Percentiles rank a stretch among this genome's conserved stretches.
Conservation (phyloP, 805 yeast genomes). For the Zygoascus flipseniorum region DNA sequence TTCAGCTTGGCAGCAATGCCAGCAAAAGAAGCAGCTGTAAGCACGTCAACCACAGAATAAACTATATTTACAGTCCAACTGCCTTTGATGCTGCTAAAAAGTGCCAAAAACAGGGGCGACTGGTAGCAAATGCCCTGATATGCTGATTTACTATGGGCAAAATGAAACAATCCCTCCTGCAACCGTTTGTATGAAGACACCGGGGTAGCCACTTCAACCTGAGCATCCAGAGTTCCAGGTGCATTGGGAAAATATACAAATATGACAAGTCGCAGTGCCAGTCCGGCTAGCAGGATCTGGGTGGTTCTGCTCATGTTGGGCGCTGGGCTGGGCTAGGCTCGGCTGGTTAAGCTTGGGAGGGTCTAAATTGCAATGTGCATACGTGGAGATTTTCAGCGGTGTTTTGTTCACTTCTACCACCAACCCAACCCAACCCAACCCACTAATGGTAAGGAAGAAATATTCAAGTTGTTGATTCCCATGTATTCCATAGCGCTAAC, state of each 20-base stretch:
- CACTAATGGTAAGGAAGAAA: constrained; percentile 9
- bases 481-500: background rate
- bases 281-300: constrained; percentile 8
- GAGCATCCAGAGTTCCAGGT: constrained; percentile 34
- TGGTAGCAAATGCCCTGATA: constrained; percentile 82
- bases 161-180: constrained; percentile 61
- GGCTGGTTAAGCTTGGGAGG: background rate
- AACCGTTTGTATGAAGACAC: constrained; percentile 55
- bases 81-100: constrained; percentile 35
- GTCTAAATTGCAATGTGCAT: background rate
- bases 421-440: background rate
- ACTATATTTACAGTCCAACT: constrained; percentile 29
- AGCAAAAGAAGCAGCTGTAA: constrained; percentile 45
- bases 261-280: constrained; percentile 18
- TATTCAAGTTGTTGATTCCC: background rate
- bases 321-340: background rate
- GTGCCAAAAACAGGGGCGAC: constrained; percentile 60
- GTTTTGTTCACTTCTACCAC: background rate
- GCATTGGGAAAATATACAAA: constrained; percentile 19
- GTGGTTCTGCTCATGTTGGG: background rate
- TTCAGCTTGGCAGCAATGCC: constrained; percentile 8
- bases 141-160: constrained; percentile 73
- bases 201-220: constrained; percentile 65
- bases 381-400: background rate
- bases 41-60: constrained; percentile 52